Base-by-base conservation (phyloP, 768 basidiomycete genomes). In the Phanerodontia chrysosporium region DNA sequence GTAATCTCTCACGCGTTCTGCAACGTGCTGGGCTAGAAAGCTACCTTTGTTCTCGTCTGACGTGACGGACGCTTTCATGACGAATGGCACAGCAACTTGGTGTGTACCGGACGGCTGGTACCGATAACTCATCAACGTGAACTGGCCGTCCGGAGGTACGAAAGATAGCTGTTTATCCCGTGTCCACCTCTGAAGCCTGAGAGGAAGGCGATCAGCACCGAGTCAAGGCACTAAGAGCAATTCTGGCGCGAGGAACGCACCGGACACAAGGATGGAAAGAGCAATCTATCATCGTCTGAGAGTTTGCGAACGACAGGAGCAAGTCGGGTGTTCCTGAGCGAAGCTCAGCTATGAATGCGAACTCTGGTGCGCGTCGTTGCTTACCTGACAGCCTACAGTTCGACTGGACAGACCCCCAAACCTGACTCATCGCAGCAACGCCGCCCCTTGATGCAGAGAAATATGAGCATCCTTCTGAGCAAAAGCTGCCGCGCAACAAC, bases 241-340 rank as follows among this genome's bases (percentile, higher is more conserved):
- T 12, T 42, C 2, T 27, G 64, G 32, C 30, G 46, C 60, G 16
- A 57, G 62, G 56, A 12, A 69, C 83, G 58, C 70, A 92, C 92
- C 95, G 82, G 57, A 98, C 86, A 70, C 94, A 97, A 29, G 95
- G 85, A 70, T 98, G 96, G 72, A 98, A 96, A 1, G 90, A 84
- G 62, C 87, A 89, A 65, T 95, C 91, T 1, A 76, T 77, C 65
- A 95, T 75, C 29, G 84, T 80, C 65, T 83, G 83, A 0, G 90
- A 80, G 69, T 92, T 93, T 7, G 83, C 78, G 69, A 96, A 90
- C 14, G 81, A 84, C 58, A 96, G 70, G 1, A 86, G 76, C 55
- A 95, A 80, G 67, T 97, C 95, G n/a, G 95, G 95, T 45, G 87
- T 95, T 46, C 94, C 95, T 87, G 69, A 4, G 45, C 3, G 30